Evolutionary conservation across 176 grass and related monocot species (phyloP).

Genomic region (Leersia perrieri): DNA sequence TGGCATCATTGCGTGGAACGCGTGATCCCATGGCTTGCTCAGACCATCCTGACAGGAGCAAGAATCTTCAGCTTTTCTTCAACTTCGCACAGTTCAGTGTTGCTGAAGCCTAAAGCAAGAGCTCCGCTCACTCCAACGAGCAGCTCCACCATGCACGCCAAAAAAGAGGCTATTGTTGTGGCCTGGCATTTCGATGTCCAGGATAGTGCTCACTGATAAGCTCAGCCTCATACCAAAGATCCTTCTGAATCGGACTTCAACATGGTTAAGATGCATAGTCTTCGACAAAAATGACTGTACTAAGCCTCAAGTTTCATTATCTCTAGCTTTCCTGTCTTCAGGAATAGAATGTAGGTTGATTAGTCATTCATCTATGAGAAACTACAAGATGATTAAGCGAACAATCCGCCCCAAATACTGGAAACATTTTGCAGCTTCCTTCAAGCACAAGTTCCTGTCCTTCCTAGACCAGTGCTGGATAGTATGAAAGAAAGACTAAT

Average conservation of each 20-base stretch:
- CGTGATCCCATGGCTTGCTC: conserved; percentile 18
- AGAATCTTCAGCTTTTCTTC: conserved; percentile 1
- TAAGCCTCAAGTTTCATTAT: conserved; percentile 10
- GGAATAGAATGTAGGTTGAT: neutral
- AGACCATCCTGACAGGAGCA: conserved; percentile 1
- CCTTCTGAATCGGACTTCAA: neutral
- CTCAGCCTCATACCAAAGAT: neutral
- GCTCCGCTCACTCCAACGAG: neutral
- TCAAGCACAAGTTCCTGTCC: conserved; percentile 79
- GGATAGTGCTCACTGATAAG: conserved; percentile 4
- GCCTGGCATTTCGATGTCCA: neutral
- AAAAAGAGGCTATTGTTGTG: conserved; percentile 15
- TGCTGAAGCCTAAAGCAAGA: conserved; percentile 4
- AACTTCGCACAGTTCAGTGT: neutral
- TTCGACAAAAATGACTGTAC: conserved; percentile 10
- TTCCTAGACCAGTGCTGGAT: conserved; percentile 88
- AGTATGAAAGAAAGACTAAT: neutral
- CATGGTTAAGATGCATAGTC: neutral
- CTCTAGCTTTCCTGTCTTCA: conserved; percentile 11
- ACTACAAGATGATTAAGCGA: conserved; percentile 66
- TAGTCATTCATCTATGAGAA: neutral
- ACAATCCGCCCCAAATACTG: conserved; percentile 63
- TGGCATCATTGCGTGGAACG: neutral
- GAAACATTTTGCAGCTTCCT: conserved; percentile 78
- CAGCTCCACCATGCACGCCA: conserved; percentile 8